Evolutionary conservation across 805 yeast genomes (phyloP).

Genomic region (Lachancea thermotolerans): DNA sequence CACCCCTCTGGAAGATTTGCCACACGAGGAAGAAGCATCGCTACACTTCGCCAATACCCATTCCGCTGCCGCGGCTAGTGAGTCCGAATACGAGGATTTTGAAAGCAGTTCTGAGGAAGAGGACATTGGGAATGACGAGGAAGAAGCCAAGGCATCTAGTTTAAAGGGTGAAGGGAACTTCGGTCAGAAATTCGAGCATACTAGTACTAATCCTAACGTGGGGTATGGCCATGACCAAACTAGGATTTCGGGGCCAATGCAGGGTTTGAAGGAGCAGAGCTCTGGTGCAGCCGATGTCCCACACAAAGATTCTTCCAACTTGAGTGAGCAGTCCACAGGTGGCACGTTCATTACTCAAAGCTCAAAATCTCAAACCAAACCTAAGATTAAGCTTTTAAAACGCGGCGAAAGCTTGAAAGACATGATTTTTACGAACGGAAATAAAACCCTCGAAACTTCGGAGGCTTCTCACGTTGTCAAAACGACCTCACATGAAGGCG

Average conservation of each 20-base stretch:
- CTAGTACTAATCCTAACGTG: too few species aligned
- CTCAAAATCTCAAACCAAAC: constrained; percentile 17
- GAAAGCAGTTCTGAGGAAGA: constrained; percentile 25
- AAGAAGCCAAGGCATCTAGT: constrained; percentile 2
- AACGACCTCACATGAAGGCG: not conserved
- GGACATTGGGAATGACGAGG: constrained; percentile 15
- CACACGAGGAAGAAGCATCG: too few species aligned
- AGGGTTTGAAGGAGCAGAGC: not conserved
- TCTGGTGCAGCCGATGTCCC: not conserved
- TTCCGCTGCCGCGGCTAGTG: not conserved
- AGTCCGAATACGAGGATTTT: constrained; percentile 22
- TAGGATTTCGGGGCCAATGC: too few species aligned
- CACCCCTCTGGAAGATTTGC: too few species aligned
- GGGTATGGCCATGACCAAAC: too few species aligned
- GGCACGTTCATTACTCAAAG: not conserved
- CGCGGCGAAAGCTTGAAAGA: constrained; percentile 32
- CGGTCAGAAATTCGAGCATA: too few species aligned
- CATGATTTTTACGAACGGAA: constrained; percentile 4
- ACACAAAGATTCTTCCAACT: not conserved
- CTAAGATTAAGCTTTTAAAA: constrained; percentile 32
- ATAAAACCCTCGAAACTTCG: not conserved
- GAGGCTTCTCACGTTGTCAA: not conserved
- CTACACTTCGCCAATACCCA: too few species aligned
- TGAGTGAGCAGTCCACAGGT: not conserved
- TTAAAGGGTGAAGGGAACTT: too few species aligned